Evolutionary conservation across 352 stramenopile species (phyloP), one percentile per base, ranked within the genome.

Genomic region (Phytophthora brassicae): DNA sequence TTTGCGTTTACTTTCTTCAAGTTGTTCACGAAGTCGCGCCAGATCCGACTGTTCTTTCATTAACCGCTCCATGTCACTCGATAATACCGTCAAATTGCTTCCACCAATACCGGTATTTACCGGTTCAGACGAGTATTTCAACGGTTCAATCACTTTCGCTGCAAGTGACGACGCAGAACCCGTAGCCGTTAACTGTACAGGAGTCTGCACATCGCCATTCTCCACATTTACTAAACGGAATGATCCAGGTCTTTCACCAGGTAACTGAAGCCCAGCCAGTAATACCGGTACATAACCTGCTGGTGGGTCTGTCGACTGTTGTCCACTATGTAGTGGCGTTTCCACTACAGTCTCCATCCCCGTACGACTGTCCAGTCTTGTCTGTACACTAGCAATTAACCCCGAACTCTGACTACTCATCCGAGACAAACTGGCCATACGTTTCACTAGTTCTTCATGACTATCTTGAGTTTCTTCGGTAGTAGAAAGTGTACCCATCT

Each of bases 31-130:
- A 48, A 90, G 51, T 29, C 72, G 64, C 12, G 77, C 81, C 38
- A 92, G 62, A 19, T 89, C 84, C 6, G 74, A 81, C 51, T 92
- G 84, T 19, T 92, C 74, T 43, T 90, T 87, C 62, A 88, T 86
- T 38, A 92, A 23, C 6, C 59, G 69, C 22, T 88, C 77, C 64
- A 85, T 79, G 28, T 89, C 79, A 0, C 50, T 70, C 31, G 81
- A 81, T 13, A 77, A 39, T 9, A 60, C 63, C 6, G 45, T 17
- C 22, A 65, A 28, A 1, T 63, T 57, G 1, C 56, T 36, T 7
- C 48, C 50, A 17, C n/a, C 42, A n/a, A n/a, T n/a, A 14, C 22
- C 41, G 6, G 54, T 11, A 5, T 65, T 51, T 16, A 31, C 48
- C 1, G 24, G 5, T 14, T 43, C 36, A 19, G 56, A 51, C 5